phyloP scores from a whole-genome alignment of 192 early-diverging fungal species.

The Cetraspora pellucida region DNA sequence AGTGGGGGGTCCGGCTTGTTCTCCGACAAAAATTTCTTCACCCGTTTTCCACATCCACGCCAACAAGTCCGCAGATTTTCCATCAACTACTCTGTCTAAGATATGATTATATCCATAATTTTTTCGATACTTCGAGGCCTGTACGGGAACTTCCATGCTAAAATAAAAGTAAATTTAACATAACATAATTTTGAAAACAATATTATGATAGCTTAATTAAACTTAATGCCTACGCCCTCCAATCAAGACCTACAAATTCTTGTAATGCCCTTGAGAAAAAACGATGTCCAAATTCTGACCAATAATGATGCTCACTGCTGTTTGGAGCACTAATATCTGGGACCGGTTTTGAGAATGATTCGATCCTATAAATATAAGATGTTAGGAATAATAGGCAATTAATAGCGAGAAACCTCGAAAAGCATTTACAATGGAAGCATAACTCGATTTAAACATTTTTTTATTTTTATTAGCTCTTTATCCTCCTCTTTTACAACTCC shows the following conservation, averaged over 20 bases:
- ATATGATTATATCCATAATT: neutral
- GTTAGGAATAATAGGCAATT: conserved; percentile 2
- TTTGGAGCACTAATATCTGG: neutral
- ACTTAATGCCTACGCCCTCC: conserved; percentile 10
- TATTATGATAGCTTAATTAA: neutral
- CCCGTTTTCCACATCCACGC: neutral
- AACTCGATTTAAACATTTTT: conserved; percentile 25
- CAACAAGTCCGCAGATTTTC: conserved; percentile 3
- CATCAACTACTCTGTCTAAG: conserved; percentile 11
- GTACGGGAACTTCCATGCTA: neutral
- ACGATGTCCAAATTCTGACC: conserved; percentile 18
- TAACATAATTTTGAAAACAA: conserved; percentile 1
- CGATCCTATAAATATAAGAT: conserved; percentile 27
- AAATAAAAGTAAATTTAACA: neutral
- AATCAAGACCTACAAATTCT: conserved; percentile 21
- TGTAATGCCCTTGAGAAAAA: conserved; percentile 30
- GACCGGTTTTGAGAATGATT: conserved; percentile 15
- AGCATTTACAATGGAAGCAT: conserved; percentile 29
- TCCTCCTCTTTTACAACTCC: neutral
- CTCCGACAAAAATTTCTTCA: conserved; percentile 2
- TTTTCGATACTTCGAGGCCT: neutral
- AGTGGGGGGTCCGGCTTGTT: conserved; percentile 4
- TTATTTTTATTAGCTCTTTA: neutral
- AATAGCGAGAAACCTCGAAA: neutral
- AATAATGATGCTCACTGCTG: conserved; percentile 24